Evolutionary conservation across 2,329 filamentous ascomycete genomes (phyloP).

Genomic region (Fusarium mexicanum): DNA sequence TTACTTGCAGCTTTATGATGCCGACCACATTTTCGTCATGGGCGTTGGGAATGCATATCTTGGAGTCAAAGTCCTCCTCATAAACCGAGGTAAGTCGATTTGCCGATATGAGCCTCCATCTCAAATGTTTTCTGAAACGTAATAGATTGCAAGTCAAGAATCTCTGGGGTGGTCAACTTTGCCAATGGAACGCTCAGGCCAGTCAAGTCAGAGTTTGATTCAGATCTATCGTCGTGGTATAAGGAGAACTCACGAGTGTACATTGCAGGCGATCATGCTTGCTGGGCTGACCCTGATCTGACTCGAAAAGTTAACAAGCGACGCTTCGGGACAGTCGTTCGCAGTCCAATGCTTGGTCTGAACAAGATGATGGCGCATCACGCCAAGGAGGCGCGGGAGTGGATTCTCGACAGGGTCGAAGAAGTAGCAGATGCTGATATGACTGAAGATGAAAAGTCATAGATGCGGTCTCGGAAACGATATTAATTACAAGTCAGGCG

Average conservation of each 20-base stretch:
- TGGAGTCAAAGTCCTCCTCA: conserved; percentile 83
- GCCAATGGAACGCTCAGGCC: conserved; percentile 80
- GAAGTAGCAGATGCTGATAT: conserved; percentile 53
- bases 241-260: conserved; percentile 82
- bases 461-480: not conserved
- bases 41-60: conserved; percentile 91
- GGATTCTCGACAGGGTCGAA: conserved; percentile 57
- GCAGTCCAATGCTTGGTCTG: conserved; percentile 59
- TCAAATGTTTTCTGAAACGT: conserved; percentile 23
- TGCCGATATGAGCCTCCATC: not conserved
- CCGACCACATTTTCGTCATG: conserved; percentile 82
- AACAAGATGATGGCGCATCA: conserved; percentile 67
- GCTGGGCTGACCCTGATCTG: conserved; percentile 74
- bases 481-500: not conserved
- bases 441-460: conserved; percentile 60
- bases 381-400: conserved; percentile 60
- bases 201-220: conserved; percentile 80
- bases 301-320: conserved; percentile 67
- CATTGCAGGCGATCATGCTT: conserved; percentile 77
- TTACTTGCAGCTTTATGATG: conserved; percentile 82
- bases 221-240: conserved; percentile 83
- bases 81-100: conserved; percentile 70
- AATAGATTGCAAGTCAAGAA: conserved; percentile 70
- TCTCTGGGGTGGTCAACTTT: conserved; percentile 82
- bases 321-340: conserved; percentile 67